Conservation (phyloP, 441 rosid genomes). For the Erodium texanum region DNA sequence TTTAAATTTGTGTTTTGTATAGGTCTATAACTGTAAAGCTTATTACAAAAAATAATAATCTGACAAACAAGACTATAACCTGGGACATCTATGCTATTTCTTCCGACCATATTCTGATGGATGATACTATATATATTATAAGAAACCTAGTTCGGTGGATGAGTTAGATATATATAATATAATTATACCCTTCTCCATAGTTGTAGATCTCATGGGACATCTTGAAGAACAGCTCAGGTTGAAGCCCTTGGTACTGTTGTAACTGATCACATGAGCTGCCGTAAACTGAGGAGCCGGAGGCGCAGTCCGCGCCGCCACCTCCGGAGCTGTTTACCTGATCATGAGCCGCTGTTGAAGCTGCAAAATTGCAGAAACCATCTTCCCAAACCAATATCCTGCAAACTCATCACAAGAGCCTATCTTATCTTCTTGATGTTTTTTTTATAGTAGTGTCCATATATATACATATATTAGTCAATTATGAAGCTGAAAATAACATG, state of each 20-base stretch:
- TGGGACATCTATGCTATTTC: no score
- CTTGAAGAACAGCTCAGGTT: conserved; percentile 95
- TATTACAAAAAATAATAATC: no score
- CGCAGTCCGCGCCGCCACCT: conserved; percentile 27
- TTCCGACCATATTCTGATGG: no score
- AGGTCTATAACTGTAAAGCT: no score
- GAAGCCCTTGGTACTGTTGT: conserved; percentile 79
- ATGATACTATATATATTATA: no score
- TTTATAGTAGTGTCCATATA: neutral
- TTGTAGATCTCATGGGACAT: conserved; percentile 99
- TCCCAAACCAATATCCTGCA: conserved; percentile 97
- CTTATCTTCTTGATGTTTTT: no score
- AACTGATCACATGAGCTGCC: conserved; percentile 39
- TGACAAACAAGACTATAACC: no score
- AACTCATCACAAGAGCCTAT: no score
- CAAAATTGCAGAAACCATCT: conserved; percentile 97
- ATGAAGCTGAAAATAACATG: neutral
- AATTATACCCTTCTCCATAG: conserved; percentile 85
- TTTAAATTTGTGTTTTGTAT: no score
- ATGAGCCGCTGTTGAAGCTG: conserved; percentile 50
- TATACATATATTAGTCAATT: neutral
- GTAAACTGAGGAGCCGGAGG: conserved; percentile 29
- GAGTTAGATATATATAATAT: no score
- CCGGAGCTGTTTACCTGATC: conserved; percentile 28
- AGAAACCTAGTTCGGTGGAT: no score